Base-by-base conservation (phyloP, 352 stramenopile genomes). In the Pythium aquatile region DNA sequence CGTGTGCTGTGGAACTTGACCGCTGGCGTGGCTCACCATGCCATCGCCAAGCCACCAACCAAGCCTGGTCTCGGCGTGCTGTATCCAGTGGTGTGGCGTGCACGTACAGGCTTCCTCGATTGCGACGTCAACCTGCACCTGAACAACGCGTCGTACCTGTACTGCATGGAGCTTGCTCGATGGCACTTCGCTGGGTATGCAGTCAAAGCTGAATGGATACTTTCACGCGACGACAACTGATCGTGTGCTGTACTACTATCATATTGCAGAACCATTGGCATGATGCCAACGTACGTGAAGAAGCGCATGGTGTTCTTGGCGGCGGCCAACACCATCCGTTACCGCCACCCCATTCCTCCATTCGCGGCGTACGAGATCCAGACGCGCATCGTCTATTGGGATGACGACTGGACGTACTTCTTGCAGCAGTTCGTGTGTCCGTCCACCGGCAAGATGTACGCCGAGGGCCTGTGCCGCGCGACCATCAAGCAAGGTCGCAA, bases 111-210 rank as follows among this genome's bases (percentile, higher is more conserved):
- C 1, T 65, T 93, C 30, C 64, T 92, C 11, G 86, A 94, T 68
- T 88, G 85, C 53, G 86, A 93, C 61, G 65, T 93, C 63, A 93
- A 93, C 54, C 9, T 91, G 55, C 86, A 94, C 59, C 63, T 93
- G 14, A 94, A 94, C 79, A 94, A 94, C 61, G 66, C 86, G 14
- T 81, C 79, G 6, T 93, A 83, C 55, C 58, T 93, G 55, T 93
- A 88, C 73, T 76, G 62, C 62, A 91, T 89, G 77, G 86, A 94
- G 66, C 81, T 94, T 28, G 86, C 86, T 24, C 82, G 86, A 24
- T 94, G 86, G 86, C 79, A 92, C 61, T 79, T 90, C 51, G 77
- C 71, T 30, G 30, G 39, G 79, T 68, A 52, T 5, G 61, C 35
- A 42, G 16, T 42, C 8, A 11, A 42, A 3, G 17, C 26, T 14